Base-by-base conservation (phyloP, 352 stramenopile species). In the Thalassiosira hispida region DNA sequence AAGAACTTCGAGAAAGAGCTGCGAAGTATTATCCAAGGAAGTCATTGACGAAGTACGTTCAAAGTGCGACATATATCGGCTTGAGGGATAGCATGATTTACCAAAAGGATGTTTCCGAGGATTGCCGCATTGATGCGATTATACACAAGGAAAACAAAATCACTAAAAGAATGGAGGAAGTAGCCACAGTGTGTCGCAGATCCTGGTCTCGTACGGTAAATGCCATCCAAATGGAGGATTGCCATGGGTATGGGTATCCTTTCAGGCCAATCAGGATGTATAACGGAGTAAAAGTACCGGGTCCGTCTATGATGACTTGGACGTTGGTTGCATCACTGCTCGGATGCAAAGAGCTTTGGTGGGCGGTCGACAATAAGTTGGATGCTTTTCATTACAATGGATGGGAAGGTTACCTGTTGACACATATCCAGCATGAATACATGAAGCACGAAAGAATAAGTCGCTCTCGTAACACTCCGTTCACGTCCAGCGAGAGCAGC, bases 221-320 rank as follows among this genome's bases (percentile, higher is more conserved):
- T 56, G n/a, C n/a, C 47, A 56, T 56, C 11, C 47, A 56, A 56
- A 25, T 56, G 47, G 47, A 56, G 25, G 47, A 56, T 56, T 56
- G 12, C 11, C 14, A 25, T 56, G 47, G 47, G 25, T 27, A 56
- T 56, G 47, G 47, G 7, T 56, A 56, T 23, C 47, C 47, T 56
- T 56, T 25, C 18, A 9, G 8, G 18, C 47, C 47, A 27, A 25
- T 22, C 18, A 56, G 11, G 25, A 56, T 52, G n/a, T n/a, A 38
- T 38, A 38, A 9, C 3, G 8, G 3, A 31, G 25, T 25, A 56
- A 56, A 27, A 52, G 42, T 52, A 52, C 42, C n/a, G 42, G 42
- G 25, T 31, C 14, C 18, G 47, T 38, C 31, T 25, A 56, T 56
- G 47, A 56, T 56, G 47, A 1, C 25, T 8, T 56, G 47, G 47